Evolutionary conservation across 192 early-diverging fungal genomes (phyloP).

Genomic region (Geranomyces michiganensis): DNA sequence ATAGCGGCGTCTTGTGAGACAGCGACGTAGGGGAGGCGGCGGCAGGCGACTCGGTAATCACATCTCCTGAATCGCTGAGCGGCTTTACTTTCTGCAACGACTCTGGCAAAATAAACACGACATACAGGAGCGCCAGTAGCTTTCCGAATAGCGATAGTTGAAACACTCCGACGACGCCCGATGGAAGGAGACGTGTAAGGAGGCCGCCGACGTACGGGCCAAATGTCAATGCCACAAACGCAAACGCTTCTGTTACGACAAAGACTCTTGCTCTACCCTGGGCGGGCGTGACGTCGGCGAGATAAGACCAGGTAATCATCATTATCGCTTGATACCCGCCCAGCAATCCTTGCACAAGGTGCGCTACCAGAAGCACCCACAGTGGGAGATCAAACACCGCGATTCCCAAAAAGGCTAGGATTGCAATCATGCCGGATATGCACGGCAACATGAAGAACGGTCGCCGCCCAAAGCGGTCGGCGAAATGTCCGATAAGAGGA

Average conservation of each 20-base stretch:
- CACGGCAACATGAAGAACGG: slow-evolving; percentile 41
- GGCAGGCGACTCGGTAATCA: slow-evolving; percentile 5
- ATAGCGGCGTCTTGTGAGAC: not conserved
- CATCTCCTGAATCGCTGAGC: not conserved
- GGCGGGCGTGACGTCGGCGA: slow-evolving; percentile 42
- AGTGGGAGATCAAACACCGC: slow-evolving; percentile 36
- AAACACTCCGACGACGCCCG: slow-evolving; percentile 41
- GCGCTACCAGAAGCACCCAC: slow-evolving; percentile 41
- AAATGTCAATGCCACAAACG: slow-evolving; percentile 39
- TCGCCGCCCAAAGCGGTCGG: slow-evolving; percentile 44
- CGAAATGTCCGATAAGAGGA: slow-evolving; percentile 40
- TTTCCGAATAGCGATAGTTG: slow-evolving; percentile 32
- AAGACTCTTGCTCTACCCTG: slow-evolving; percentile 36
- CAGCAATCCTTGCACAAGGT: slow-evolving; percentile 41
- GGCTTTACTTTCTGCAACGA: slow-evolving; percentile 23
- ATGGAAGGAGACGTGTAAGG: slow-evolving; percentile 26
- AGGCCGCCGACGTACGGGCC: slow-evolving; percentile 48
- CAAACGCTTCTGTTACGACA: slow-evolving; percentile 38
- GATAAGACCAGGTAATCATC: slow-evolving; percentile 37
- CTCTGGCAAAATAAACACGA: slow-evolving; percentile 46
- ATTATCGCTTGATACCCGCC: slow-evolving; percentile 35
- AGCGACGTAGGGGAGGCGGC: not conserved
- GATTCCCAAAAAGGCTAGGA: slow-evolving; percentile 31
- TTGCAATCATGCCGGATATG: slow-evolving; percentile 29
- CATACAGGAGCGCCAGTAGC: slow-evolving; percentile 34